Evolutionary conservation across 139 green algal species (phyloP).

Genomic region (Haematococcus sp.): DNA sequence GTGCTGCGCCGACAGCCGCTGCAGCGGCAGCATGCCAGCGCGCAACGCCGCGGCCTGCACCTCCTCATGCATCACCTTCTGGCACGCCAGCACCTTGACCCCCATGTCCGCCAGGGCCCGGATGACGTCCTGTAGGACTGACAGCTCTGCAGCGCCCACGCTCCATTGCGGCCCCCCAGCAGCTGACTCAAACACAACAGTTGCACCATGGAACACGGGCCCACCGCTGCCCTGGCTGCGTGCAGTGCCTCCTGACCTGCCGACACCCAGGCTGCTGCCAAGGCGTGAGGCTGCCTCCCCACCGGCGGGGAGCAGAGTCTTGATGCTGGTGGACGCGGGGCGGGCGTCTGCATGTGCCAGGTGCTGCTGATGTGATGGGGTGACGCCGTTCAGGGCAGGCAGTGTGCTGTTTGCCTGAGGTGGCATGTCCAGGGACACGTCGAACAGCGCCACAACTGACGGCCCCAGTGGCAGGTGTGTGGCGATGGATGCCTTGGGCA

Average conservation of each 20-base stretch:
- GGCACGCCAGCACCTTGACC: background rate
- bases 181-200: background rate
- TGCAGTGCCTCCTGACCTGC: too few species aligned
- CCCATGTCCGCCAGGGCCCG: background rate
- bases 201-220: background rate
- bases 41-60: slow-evolving; percentile 4
- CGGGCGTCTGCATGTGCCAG: too few species aligned
- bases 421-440: background rate
- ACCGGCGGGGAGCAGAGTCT: too few species aligned
- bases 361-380: background rate
- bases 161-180: background rate
- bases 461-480: background rate
- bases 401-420: too few species aligned
- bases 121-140: background rate
- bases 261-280: too few species aligned
- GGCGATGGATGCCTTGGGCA: background rate
- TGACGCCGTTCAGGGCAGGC: background rate
- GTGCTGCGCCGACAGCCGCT: slow-evolving; percentile 13
- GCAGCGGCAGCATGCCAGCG: slow-evolving; percentile 1
- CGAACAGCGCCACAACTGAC: background rate
- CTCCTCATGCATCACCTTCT: slow-evolving; percentile 18
- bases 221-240: background rate
- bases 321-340: too few species aligned
- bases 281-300: too few species aligned
- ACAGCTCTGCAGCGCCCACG: background rate